Evolutionary conservation across 106 monocot species (phyloP), one percentile per base, ranked within the genome.

Genomic region (Vanilla planifolia): DNA sequence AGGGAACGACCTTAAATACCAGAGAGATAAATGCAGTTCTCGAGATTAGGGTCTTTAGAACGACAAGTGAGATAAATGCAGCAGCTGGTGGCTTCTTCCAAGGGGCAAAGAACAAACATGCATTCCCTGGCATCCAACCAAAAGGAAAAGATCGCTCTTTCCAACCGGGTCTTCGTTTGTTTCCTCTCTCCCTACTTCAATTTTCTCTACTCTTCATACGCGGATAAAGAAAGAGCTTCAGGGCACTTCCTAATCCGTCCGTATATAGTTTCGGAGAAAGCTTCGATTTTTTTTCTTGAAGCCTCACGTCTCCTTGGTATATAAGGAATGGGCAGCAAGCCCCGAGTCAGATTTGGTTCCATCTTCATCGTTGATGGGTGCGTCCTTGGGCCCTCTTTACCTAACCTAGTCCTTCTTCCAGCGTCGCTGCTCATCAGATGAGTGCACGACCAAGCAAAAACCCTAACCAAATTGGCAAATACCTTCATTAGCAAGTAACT

Each of bases 141-240:
- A 55, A 55, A 55, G 53, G 29, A 30, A 16, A 55, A 9, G 30
- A 30, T 55, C 13, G 17, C 32, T 15, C 53, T 55, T n/a, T 55
- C 30, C 53, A 30, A n/a, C 15, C 16, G 28, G 29, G 53, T 27
- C n/a, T 23, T 30, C 13, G 2, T 53, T 29, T n/a, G 16, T 37
- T 37, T 37, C 37, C 5, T 44, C 46, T 47, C 46, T 47, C 51
- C 27, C 51, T 13, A 16, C 6, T 13, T 27, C 27, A 3, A 13
- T 17, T 27, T 10, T 51, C 51, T 27, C 26, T 16, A 29, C 3
- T 16, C 26, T 4, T 32, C 53, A 27, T 23, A 55, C 16, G 30
- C 16, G 30, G 27, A 30, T n/a, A 30, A 5, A 16, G 53, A 55
- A 32, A n/a, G 30, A 32, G 30, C 7, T 6, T 37, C 10, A 37